Evolutionary conservation across 129 eudicot species (phyloP).

Genomic region (Mikania micrantha): DNA sequence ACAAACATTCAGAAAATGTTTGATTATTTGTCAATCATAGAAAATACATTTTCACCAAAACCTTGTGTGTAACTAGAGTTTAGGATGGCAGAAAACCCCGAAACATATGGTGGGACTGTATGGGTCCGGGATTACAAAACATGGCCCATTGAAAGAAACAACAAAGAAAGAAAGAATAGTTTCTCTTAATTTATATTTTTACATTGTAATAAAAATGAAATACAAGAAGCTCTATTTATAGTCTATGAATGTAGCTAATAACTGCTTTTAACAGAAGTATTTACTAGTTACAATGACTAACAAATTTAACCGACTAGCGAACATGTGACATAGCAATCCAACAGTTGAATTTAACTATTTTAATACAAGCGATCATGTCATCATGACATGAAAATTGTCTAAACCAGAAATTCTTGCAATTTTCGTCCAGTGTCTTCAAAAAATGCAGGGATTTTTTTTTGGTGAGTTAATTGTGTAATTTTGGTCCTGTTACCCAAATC

Average conservation of each 20-base stretch:
- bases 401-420: not conserved
- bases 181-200: not conserved
- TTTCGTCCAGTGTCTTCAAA: not conserved
- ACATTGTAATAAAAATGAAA: not conserved
- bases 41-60: not conserved
- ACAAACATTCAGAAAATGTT: not conserved
- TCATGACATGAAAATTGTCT: not conserved
- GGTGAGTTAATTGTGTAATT: not conserved
- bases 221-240: not conserved
- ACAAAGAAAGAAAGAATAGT: not conserved
- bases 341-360: not conserved
- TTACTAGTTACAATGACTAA: not conserved
- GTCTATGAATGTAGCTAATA: not conserved
- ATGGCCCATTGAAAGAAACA: not conserved
- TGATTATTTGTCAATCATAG: not conserved
- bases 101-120: not conserved
- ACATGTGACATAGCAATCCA: not conserved
- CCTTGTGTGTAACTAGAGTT: not conserved
- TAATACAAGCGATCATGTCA: not conserved
- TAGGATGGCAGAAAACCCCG: not conserved
- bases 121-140: not conserved
- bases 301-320: not conserved
- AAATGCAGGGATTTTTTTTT: not conserved
- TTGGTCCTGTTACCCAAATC: not conserved
- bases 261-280: not conserved